These are phyloP conservation scores for Dactylis glomerata DNA, from an alignment of 176 grass and related monocot species.

Conservation along the genomic window DNA sequence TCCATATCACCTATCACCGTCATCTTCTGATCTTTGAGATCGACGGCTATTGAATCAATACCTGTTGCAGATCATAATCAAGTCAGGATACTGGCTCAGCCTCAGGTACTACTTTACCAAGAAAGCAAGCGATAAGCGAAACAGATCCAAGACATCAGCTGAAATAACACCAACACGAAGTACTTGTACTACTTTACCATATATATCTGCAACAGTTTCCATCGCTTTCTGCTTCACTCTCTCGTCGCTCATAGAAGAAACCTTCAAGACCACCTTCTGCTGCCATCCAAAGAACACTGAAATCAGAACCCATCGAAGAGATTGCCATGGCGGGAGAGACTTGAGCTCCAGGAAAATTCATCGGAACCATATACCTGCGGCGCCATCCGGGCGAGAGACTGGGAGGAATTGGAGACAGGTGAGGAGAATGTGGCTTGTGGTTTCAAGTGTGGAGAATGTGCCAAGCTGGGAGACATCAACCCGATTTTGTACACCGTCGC, in stretches of 20 bases:
- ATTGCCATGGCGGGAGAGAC: neutral
- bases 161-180: neutral
- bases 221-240: constrained; percentile 88
- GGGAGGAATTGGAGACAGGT: neutral
- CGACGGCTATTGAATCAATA: constrained; percentile 71
- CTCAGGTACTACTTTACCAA: neutral
- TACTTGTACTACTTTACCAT: constrained; percentile 24
- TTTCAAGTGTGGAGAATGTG: neutral
- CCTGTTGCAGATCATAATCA: constrained; percentile 40
- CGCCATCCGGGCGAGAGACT: constrained; percentile 22
- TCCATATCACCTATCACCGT: constrained; percentile 79
- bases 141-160: neutral
- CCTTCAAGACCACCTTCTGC: constrained; percentile 81
- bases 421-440: neutral
- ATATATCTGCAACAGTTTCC: constrained; percentile 79
- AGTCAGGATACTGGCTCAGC: neutral
- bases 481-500: neutral
- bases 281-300: constrained; percentile 2
- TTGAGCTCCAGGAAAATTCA: neutral
- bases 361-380: constrained; percentile 30
- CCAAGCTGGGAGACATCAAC: neutral
- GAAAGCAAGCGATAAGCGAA: neutral
- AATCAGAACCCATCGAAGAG: neutral
- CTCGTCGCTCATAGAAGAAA: constrained; percentile 65
- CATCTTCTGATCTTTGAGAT: constrained; percentile 75